phyloP scores from a whole-genome alignment of 148 eudicot genomes.

The Rhododendron vialii region DNA sequence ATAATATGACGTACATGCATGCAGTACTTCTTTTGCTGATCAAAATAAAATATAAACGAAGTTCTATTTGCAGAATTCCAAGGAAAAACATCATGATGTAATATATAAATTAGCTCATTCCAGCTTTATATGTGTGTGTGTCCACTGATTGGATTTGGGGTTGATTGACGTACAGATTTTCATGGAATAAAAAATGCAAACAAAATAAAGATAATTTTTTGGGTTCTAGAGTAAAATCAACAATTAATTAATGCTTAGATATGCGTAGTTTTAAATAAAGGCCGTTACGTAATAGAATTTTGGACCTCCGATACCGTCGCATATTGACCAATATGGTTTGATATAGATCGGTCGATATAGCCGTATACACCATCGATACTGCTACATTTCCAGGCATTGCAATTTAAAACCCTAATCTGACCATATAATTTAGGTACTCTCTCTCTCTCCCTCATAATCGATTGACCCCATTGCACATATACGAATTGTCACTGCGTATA shows the following conservation, averaged over 20 bases:
- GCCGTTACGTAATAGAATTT: too few relatives aligned
- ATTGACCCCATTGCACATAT: neutral
- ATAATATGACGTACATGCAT: neutral
- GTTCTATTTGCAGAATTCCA: neutral
- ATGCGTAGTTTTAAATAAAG: neutral
- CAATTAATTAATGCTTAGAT: too few relatives aligned
- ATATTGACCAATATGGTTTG: too few relatives aligned
- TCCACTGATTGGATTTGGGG: neutral
- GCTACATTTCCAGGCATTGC: neutral
- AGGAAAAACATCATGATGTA: neutral
- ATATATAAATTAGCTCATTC: neutral
- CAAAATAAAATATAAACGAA: neutral
- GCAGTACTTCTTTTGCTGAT: neutral
- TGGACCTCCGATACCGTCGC: too few relatives aligned
- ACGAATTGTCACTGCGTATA: too few relatives aligned
- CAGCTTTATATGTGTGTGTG: neutral
- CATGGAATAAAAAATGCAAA: neutral
- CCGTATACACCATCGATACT: too few relatives aligned
- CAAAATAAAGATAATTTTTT: too few relatives aligned
- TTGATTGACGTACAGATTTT: neutral
- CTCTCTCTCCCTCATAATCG: neutral
- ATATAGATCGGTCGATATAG: too few relatives aligned
- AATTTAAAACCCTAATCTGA: neutral
- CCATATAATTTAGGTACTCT: neutral
- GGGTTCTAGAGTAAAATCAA: neutral